Evolutionary conservation across 1,284 basidiomycete genomes (phyloP), one percentile per base, ranked within the genome.

Genomic region (Pyrrhoderma noxium): DNA sequence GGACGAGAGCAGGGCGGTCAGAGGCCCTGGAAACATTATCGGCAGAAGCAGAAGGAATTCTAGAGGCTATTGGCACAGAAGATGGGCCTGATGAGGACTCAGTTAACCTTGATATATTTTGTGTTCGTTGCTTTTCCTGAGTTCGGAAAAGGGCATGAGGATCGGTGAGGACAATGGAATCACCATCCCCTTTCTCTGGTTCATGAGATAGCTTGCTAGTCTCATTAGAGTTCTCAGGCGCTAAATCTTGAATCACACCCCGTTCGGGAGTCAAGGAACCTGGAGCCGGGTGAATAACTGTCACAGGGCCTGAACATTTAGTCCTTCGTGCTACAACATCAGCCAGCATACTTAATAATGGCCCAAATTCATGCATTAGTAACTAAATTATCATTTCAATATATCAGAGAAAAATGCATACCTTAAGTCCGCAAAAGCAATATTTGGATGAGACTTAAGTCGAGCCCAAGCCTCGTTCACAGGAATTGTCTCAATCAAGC

Each of bases 361-460:
- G 14, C n/a, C 14, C 27, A 18, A 47, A 9, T 25, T 31, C 47
- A 16, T 38, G 22, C 1, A 19, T 25, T 21, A 31, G 42, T 22
- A 23, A 27, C 4, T 16, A 23, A 27, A 16, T 27, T 31, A 5
- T 31, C 11, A 31, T 5, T 5, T 31, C 27, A 31, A 22, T 14
- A 8, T 45, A 41, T 16, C 23, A 38, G 21, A 41, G 36, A 93
- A 72, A 0, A 22, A 40, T 9, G 27, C 37, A 22, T 43, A 52
- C 51, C 81, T 71, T 43, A 94, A 71, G 62, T 92, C 88, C 11
- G 89, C 78, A 63, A 90, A 93, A 40, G 80, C 77, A 48, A 87
- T 82, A 58, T 93, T 93, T 1, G 91, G 91, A 68, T 94, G 91
- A 2, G 84, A 82, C 69, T 93, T 93, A 58, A 94, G 72, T 57